These are phyloP conservation scores for Phialophora chinensis DNA, from an alignment of 2,329 filamentous ascomycete genomes.

Conservation along the genomic window DNA sequence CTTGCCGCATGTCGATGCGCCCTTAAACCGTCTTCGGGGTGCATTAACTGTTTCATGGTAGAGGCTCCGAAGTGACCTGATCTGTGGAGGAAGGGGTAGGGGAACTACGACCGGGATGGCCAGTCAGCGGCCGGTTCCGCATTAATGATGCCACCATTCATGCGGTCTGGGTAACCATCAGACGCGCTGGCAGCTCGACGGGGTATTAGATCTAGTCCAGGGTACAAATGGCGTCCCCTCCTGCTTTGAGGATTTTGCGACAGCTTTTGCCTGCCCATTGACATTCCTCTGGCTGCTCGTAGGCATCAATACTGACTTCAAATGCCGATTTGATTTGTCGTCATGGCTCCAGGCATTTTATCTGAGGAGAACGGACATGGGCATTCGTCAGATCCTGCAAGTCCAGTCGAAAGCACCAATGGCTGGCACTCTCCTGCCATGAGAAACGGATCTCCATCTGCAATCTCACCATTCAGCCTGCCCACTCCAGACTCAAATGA, in stretches of 20 bases:
- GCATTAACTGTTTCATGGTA: background rate
- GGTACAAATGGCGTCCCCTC: conserved; percentile 6
- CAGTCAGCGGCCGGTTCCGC: conserved; percentile 21
- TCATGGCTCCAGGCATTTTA: conserved; percentile 27
- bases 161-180: conserved; percentile 12
- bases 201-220: background rate
- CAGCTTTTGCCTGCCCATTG: background rate
- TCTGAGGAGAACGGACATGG: conserved; percentile 1
- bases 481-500: conserved; percentile 54
- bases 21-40: background rate
- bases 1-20: background rate
- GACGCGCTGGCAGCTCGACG: background rate
- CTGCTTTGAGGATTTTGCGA: background rate
- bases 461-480: conserved; percentile 15
- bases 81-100: background rate
- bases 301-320: background rate
- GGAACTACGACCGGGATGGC: background rate
- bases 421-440: conserved; percentile 4
- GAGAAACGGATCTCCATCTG: conserved; percentile 6
- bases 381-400: background rate
- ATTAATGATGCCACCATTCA: conserved; percentile 6
- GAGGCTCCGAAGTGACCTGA: conserved; percentile 3
- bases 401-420: conserved; percentile 16
- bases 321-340: background rate
- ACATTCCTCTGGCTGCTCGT: background rate